Base-by-base conservation (phyloP, 805 yeast species). In the Teunomyces tritomae region DNA sequence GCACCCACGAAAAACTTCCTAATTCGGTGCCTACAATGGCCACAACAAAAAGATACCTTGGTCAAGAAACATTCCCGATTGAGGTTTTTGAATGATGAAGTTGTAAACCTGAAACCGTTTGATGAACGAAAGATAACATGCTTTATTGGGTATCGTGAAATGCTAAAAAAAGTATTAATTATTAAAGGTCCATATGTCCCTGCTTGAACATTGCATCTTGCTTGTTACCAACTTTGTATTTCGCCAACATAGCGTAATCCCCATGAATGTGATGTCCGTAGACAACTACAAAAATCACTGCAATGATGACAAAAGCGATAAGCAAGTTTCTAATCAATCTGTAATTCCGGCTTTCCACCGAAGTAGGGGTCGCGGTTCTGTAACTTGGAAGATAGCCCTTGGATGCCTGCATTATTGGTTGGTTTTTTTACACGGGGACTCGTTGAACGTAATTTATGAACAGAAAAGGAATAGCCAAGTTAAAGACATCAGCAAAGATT, bases 251-350 rank as follows among this genome's bases (percentile, higher is more conserved):
- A 28, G 40, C 24, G 41, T 46, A 49, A 17, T 47, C 36, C 4
- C 53, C 55, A 10, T 42, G 42, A 13, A 45, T 39, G 10, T 39
- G 32, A 49, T 54, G 53, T 8, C 55, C 55, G 46, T 47, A 47
- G 11, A 52, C 47, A 17, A 55, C 56, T 16, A 52, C 46, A 24
- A 54, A 33, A 13, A 54, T 36, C 7, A 48, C 52, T n/a, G 53
- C 29, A 7, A 50, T 11, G 9, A 48, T 48, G 9, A 47, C 45
- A 13, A 47, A 35, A 11, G 47, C 48, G 29, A 52, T 48, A 11
- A 34, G 43, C n/a, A 46, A 45, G 47, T 49, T 40, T 45, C 48
- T 34, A 36, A 44, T 39, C 32, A 35, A 32, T 43, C 41, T 39
- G 42, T 40, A 36, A 24, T 17, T 33, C 35, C 32, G 46, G 48